A percentile compares a stretch with the other conserved stretches of the same genome.
phyloP scores from a whole-genome alignment of 2,329 filamentous ascomycete species.

The Ophiostoma perfectum region DNA sequence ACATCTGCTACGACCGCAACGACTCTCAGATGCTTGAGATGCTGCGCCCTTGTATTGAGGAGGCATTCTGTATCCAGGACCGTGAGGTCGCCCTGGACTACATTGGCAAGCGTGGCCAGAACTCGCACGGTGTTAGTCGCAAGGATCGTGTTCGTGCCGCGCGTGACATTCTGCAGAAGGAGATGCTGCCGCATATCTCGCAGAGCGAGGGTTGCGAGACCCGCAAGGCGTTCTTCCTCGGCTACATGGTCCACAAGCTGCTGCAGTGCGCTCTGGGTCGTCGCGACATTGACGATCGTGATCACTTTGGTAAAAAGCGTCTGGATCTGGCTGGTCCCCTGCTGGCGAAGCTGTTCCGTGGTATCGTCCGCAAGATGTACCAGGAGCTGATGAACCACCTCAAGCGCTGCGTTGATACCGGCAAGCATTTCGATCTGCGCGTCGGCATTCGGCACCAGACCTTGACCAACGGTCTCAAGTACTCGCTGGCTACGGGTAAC shows the following conservation, averaged over 20 bases:
- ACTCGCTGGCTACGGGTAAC: conserved; percentile 94
- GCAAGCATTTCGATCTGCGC: conserved; percentile 82
- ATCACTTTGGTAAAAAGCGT: conserved; percentile 98
- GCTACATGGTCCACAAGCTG: conserved; percentile 97
- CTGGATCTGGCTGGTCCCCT: conserved; percentile 91
- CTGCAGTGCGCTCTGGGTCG: conserved; percentile 89
- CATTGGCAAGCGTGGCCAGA: conserved; percentile 83
- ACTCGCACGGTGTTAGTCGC: conserved; percentile 63
- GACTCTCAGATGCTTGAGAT: conserved; percentile 98
- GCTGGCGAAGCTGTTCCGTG: conserved; percentile 92
- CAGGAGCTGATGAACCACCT: conserved; percentile 88
- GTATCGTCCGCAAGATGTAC: conserved; percentile 83
- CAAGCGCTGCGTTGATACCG: conserved; percentile 84
- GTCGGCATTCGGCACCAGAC: conserved; percentile 88
- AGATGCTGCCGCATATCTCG: conserved; percentile 92
- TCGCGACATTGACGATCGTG: conserved; percentile 90
- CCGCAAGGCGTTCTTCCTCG: conserved; percentile 93
- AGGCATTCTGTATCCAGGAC: conserved; percentile 94
- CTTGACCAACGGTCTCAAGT: conserved; percentile 89
- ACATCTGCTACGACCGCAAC: conserved; percentile 92
- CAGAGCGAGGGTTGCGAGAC: conserved; percentile 93
- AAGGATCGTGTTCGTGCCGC: conserved; percentile 90
- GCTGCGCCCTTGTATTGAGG: conserved; percentile 93
- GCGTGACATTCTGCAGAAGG: conserved; percentile 92
- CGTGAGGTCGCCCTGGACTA: conserved; percentile 90